These are phyloP conservation scores for Eutrema japonicum DNA, from an alignment of 345 rosid species.

Conservation along the genomic window DNA sequence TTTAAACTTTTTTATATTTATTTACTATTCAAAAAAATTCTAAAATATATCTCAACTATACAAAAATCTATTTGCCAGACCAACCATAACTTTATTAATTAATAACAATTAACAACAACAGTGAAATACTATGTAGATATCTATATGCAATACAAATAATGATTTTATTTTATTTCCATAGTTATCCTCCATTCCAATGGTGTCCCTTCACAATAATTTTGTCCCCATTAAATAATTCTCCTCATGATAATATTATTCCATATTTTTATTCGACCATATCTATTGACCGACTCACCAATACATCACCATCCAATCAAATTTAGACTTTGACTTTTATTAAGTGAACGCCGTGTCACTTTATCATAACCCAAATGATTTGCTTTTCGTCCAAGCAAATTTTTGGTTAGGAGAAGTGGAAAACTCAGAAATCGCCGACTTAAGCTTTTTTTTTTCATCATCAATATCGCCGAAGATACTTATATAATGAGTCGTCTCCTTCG, in stretches of 20 bases:
- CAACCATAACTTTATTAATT: not conserved
- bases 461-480: slow-evolving; percentile 32
- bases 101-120: not conserved
- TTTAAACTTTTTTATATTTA: too few species aligned
- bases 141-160: slow-evolving; percentile 1
- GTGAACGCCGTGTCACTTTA: not conserved
- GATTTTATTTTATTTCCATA: not conserved
- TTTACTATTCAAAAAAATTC: too few species aligned
- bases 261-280: slow-evolving; percentile 29
- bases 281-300: slow-evolving; percentile 41
- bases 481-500: slow-evolving; percentile 36
- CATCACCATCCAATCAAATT: slow-evolving; percentile 35
- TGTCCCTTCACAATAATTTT: not conserved
- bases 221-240: not conserved
- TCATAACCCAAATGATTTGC: slow-evolving; percentile 33
- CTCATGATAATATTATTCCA: slow-evolving; percentile 21
- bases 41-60: not conserved
- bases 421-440: slow-evolving; percentile 43
- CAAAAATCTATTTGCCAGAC: not conserved
- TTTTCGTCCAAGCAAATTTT: slow-evolving; percentile 47
- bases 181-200: slow-evolving; percentile 19
- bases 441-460: slow-evolving; percentile 1
- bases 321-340: slow-evolving; percentile 4
- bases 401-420: slow-evolving; percentile 31
- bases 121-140: slow-evolving; percentile 23